Percentiles rank a stretch among this genome's conserved stretches.
These are phyloP conservation scores for Clarkia xantiana DNA, from an alignment of 345 rosid genomes.

Conservation along the genomic window DNA sequence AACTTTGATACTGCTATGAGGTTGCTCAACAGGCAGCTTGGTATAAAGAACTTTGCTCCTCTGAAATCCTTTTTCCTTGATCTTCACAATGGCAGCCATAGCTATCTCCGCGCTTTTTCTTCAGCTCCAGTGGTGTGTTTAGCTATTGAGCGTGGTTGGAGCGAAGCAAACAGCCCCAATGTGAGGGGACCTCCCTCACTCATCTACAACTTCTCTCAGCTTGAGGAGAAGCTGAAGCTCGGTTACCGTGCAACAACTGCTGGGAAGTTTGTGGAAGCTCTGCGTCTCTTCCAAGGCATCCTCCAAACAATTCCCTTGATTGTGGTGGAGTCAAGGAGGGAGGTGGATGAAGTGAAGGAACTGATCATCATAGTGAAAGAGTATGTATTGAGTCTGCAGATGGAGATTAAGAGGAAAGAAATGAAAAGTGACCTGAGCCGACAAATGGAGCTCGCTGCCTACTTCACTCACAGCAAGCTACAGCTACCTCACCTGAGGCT, in stretches of 20 bases:
- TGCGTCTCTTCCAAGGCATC: constrained; percentile 51
- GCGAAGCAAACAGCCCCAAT: constrained; percentile 61
- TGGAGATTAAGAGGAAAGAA: constrained; percentile 81
- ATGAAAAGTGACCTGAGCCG: constrained; percentile 48
- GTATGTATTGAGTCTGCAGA: constrained; percentile 67
- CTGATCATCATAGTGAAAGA: constrained; percentile 64
- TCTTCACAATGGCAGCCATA: constrained; percentile 65
- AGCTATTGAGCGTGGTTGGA: constrained; percentile 81
- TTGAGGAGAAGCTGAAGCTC: constrained; percentile 84
- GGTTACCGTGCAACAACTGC: constrained; percentile 81
- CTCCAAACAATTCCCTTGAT: constrained; percentile 88
- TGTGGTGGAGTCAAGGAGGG: constrained; percentile 90
- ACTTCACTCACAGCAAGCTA: constrained; percentile 90
- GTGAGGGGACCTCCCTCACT: constrained; percentile 80
- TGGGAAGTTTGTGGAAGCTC: constrained; percentile 72
- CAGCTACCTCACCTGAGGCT: constrained; percentile 73
- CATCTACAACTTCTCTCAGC: constrained; percentile 58
- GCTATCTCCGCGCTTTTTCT: constrained; percentile 60
- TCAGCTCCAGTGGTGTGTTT: constrained; percentile 63
- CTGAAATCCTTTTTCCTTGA: constrained; percentile 62
- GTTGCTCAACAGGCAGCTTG: constrained; percentile 79
- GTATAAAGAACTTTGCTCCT: constrained; percentile 68
- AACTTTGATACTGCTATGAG: constrained; percentile 90
- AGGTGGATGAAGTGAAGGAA: constrained; percentile 92
- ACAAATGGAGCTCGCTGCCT: constrained; percentile 95